Evolutionary conservation across 768 basidiomycete species (phyloP), one percentile per base, ranked within the genome.

Genomic region (Phallus indusiatus): DNA sequence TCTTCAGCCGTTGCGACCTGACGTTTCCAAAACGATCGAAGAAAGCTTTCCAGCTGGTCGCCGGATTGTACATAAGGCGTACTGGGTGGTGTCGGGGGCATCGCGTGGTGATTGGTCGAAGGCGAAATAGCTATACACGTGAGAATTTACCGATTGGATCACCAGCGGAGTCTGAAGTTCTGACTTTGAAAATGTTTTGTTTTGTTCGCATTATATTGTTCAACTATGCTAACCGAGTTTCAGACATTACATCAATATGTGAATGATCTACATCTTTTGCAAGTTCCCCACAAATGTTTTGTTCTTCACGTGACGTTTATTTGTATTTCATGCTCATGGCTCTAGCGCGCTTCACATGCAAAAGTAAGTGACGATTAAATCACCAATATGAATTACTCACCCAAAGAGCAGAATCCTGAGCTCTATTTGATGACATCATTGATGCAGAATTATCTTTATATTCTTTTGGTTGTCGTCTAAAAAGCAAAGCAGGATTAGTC

Each of bases 21-120:
- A 47, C 90, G 74, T 67, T 90, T 88, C 94, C 94, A 96, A 72
- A 96, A 95, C 4, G 82, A 81, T 57, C 84, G 82, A 57, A 95
- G 74, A 69, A 94, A 94, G 46, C 87, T 83, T 65, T 91, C 86
- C 48, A 95, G 77, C n/a, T 85, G 85, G 67, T 93, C 89, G 50
- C 91, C 90, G 8, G 90, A 73, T 67, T 88, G 86, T 12, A 94
- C 90, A 63, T 77, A 89, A 1, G 90, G 88, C 47, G 66, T 68
- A 5, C 54, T 48, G 37, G 59, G 24, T 55, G 59, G 35, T 28
- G 60, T 50, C 22, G 61, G 16, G 14, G 61, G 61, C 61, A 59
- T 59, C 57, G 57, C 57, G 57, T 53, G 22, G 57, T 34, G 49
- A 59, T 59, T 59, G 57, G 57, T 20, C 57, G 18, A 59, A 22